These are phyloP conservation scores for Claviceps digitariae DNA, from an alignment of 2,329 filamentous ascomycete species.

Conservation along the genomic window DNA sequence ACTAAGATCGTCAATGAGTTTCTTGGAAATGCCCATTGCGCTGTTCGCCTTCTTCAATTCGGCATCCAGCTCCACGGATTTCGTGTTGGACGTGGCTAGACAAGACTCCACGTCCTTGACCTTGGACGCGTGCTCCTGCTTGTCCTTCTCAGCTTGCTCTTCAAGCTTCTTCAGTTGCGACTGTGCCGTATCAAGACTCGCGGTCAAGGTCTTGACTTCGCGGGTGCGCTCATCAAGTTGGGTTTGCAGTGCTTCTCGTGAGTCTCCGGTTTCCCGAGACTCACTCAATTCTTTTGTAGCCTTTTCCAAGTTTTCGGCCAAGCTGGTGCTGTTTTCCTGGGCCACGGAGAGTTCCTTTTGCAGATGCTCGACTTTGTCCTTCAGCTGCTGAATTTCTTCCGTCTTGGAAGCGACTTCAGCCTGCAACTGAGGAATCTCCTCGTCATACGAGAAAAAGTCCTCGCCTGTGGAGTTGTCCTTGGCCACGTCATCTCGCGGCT, in stretches of 20 bases:
- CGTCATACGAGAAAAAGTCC: slow-evolving; percentile 87
- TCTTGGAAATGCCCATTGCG: slow-evolving; percentile 28
- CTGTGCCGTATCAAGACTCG: slow-evolving; percentile 30
- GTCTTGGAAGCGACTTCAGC: slow-evolving; percentile 57
- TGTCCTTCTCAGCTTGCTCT: slow-evolving; percentile 20
- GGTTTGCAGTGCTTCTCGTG: slow-evolving; percentile 32
- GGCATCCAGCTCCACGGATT: slow-evolving; percentile 24
- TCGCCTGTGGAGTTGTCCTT: slow-evolving; percentile 29
- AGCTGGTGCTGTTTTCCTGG: slow-evolving; percentile 55
- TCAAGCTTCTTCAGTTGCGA: slow-evolving; percentile 31
- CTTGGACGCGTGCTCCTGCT: slow-evolving; percentile 17
- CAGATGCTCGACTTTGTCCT: slow-evolving; percentile 52
- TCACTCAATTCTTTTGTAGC: slow-evolving; percentile 49
- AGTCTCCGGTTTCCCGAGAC: slow-evolving; percentile 25
- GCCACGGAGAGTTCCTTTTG: slow-evolving; percentile 57
- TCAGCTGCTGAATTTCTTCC: slow-evolving; percentile 57
- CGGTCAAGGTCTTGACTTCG: slow-evolving; percentile 36
- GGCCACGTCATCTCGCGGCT: slow-evolving; percentile 18
- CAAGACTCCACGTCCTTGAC: slow-evolving; percentile 23
- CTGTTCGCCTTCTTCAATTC: slow-evolving; percentile 26
- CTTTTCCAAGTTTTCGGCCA: slow-evolving; percentile 54
- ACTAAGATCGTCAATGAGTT: slow-evolving; percentile 24
- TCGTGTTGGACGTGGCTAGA: slow-evolving; percentile 22
- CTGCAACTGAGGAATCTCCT: slow-evolving; percentile 72
- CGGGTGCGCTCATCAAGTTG: slow-evolving; percentile 33